These are phyloP conservation scores for Cyphellophora europaea DNA, from an alignment of 2,329 filamentous ascomycete genomes.

Conservation along the genomic window DNA sequence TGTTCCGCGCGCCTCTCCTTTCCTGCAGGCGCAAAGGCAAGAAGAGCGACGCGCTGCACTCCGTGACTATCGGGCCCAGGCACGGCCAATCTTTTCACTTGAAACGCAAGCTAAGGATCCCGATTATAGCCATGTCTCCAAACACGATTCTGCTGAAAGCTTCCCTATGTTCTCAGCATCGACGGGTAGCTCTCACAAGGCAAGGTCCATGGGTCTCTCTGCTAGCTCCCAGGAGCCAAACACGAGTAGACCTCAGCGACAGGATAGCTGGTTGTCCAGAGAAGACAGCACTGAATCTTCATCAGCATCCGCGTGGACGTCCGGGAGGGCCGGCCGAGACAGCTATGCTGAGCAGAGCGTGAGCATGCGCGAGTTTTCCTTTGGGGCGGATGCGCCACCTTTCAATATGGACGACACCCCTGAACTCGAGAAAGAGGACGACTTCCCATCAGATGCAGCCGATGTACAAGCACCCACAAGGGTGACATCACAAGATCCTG, in stretches of 20 bases:
- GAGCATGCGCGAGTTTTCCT: not conserved
- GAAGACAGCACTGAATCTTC: not conserved
- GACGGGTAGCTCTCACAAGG: slow-evolving; percentile 45
- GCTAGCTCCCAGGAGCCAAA: slow-evolving; percentile 23
- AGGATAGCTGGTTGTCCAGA: not conserved
- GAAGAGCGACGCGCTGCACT: slow-evolving; percentile 34
- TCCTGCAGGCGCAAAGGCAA: slow-evolving; percentile 24
- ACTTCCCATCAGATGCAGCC: no score
- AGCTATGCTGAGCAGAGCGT: not conserved
- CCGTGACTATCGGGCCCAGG: slow-evolving; percentile 39
- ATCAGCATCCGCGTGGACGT: not conserved
- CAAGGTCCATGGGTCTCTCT: slow-evolving; percentile 43
- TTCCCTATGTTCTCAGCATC: slow-evolving; percentile 57
- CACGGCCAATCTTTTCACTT: slow-evolving; percentile 40
- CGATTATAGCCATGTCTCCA: slow-evolving; percentile 28
- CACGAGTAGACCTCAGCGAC: not conserved
- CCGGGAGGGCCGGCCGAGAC: no score
- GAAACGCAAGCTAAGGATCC: slow-evolving; percentile 30
- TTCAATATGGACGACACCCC: not conserved
- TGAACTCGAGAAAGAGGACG: not conserved
- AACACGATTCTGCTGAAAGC: slow-evolving; percentile 52
- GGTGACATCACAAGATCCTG: slow-evolving; percentile 5
- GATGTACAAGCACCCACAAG: no score
- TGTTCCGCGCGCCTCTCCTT: slow-evolving; percentile 13
- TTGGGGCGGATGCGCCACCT: slow-evolving; percentile 1